These are phyloP conservation scores for Hypoxylon sp. DNA, from an alignment of 2,329 filamentous ascomycete genomes.

Conservation along the genomic window DNA sequence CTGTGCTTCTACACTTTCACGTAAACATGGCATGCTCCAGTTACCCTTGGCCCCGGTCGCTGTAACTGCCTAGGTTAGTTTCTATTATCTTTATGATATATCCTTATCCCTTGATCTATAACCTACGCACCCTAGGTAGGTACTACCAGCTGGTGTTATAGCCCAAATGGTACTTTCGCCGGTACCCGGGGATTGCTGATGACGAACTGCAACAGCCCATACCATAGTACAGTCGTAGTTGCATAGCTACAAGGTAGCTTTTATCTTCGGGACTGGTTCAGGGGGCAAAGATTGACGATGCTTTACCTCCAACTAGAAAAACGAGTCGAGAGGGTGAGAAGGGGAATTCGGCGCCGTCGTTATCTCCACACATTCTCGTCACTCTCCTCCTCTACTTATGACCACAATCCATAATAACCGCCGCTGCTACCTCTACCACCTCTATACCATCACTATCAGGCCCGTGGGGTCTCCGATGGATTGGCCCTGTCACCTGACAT, in stretches of 20 bases:
- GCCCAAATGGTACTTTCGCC: conserved; percentile 21
- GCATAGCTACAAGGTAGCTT: conserved; percentile 16
- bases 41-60: conserved; percentile 1
- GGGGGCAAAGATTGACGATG: conserved; percentile 17
- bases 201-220: conserved; percentile 12
- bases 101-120: conserved; percentile 1
- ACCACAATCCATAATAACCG: conserved; percentile 7
- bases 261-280: conserved; percentile 15
- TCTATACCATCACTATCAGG: conserved; percentile 10
- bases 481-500: conserved; percentile 29
- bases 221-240: background rate
- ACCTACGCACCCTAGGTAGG: background rate
- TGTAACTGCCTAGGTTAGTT: background rate
- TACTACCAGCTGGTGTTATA: background rate
- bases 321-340: conserved; percentile 11
- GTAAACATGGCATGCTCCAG: background rate
- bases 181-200: conserved; percentile 30
- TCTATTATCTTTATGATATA: conserved; percentile 1
- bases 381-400: conserved; percentile 1
- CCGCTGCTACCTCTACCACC: conserved; percentile 17
- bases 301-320: conserved; percentile 1
- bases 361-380: conserved; percentile 16
- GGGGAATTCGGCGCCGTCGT: background rate
- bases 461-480: conserved; percentile 26
- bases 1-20: background rate